phyloP scores from a whole-genome alignment of 176 grass and related monocot genomes.

The Lolium rigidum region DNA sequence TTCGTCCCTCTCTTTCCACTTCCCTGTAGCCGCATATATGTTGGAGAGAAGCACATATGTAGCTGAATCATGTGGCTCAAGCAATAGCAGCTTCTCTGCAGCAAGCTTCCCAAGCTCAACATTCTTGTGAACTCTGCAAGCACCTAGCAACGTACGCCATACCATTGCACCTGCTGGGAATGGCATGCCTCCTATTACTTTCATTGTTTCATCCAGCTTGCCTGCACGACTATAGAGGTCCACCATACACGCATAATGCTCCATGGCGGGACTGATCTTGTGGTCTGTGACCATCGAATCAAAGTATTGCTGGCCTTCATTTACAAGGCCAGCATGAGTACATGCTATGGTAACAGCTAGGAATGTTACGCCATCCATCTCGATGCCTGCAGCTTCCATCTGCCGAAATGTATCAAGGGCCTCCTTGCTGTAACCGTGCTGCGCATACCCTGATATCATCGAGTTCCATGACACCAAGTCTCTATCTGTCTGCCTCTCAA shows the following conservation, averaged over 20 bases:
- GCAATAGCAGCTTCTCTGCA: constrained; percentile 67
- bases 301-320: constrained; percentile 68
- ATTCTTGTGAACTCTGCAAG: constrained; percentile 72
- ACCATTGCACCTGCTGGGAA: constrained; percentile 62
- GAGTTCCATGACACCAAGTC: constrained; percentile 86
- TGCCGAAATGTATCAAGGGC: constrained; percentile 68
- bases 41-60: constrained; percentile 78
- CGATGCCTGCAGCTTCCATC: constrained; percentile 56
- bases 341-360: constrained; percentile 72
- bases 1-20: constrained; percentile 67
- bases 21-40: constrained; percentile 70
- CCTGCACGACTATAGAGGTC: constrained; percentile 77
- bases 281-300: constrained; percentile 61
- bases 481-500: constrained; percentile 68
- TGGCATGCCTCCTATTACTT: constrained; percentile 53
- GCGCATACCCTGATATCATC: constrained; percentile 77
- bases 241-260: constrained; percentile 86
- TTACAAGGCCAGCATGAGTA: constrained; percentile 65
- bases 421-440: constrained; percentile 71
- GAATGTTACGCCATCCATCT: constrained; percentile 76
- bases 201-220: constrained; percentile 63
- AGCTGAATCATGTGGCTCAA: constrained; percentile 66
- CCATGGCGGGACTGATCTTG: constrained; percentile 60
- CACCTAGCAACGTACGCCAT: constrained; percentile 71
- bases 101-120: constrained; percentile 74